Percentiles rank a stretch among this genome's conserved stretches.
Evolutionary conservation across 305 asterid species (phyloP).

Genomic region (Coffea humblotiana): DNA sequence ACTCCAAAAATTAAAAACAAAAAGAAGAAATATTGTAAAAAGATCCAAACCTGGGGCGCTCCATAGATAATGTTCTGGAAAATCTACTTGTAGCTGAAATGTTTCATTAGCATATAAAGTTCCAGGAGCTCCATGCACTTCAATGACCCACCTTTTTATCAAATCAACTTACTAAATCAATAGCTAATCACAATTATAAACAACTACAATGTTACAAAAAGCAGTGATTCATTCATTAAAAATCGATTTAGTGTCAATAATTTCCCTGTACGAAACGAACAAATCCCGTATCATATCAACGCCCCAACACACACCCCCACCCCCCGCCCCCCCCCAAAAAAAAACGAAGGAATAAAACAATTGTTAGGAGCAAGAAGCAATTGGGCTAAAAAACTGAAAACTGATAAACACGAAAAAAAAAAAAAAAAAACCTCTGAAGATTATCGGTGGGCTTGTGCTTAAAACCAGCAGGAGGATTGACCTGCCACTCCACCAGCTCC

Average conservation of each 20-base stretch:
- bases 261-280: not conserved
- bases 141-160: slow-evolving; percentile 75
- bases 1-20: not conserved
- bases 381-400: not conserved
- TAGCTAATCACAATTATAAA: not conserved
- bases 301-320: not conserved
- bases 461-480: slow-evolving; percentile 91
- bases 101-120: slow-evolving; percentile 81
- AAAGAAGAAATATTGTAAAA: not conserved
- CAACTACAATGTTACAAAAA: not conserved
- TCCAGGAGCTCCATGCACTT: slow-evolving; percentile 86
- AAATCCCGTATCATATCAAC: not conserved
- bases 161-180: slow-evolving; percentile 1
- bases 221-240: not conserved
- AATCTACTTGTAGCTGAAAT: slow-evolving; percentile 94
- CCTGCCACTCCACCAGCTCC: slow-evolving; percentile 95
- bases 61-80: slow-evolving; percentile 99
- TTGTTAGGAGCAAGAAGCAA: not conserved
- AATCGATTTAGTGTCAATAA: not conserved
- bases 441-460: slow-evolving; percentile 86
- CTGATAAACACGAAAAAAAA: not conserved
- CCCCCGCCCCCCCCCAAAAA: too few relatives aligned
- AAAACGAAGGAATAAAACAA: too few relatives aligned
- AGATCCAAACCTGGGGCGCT: slow-evolving; percentile 83
- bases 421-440: slow-evolving; percentile 67